Evolutionary conservation across 2,329 filamentous ascomycete genomes (phyloP).

Genomic region (Cladophialophora bantiana): DNA sequence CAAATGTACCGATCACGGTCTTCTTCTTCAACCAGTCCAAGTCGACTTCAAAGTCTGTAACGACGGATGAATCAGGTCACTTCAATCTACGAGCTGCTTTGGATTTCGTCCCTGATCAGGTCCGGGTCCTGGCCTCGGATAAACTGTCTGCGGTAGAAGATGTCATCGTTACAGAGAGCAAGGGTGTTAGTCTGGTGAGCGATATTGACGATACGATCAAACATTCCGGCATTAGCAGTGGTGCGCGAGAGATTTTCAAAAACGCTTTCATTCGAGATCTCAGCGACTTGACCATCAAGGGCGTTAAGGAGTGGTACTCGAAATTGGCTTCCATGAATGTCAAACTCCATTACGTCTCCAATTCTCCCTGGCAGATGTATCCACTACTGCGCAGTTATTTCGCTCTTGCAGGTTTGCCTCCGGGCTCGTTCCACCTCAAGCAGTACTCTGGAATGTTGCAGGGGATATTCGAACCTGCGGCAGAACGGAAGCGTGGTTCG

Average conservation of each 20-base stretch:
- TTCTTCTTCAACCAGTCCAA: constrained; percentile 91
- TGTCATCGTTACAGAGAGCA: constrained; percentile 76
- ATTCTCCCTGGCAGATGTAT: constrained; percentile 97
- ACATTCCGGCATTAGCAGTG: constrained; percentile 85
- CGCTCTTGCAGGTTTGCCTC: constrained; percentile 77
- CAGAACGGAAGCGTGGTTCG: constrained; percentile 89
- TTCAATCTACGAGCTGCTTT: constrained; percentile 81
- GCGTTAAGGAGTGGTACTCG: constrained; percentile 89
- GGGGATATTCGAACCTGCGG: constrained; percentile 96
- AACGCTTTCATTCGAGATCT: constrained; percentile 94
- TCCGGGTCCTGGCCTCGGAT: constrained; percentile 86
- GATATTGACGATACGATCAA: constrained; percentile 99
- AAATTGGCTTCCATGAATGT: constrained; percentile 80
- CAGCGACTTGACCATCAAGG: constrained; percentile 79
- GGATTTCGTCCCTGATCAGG: constrained; percentile 88
- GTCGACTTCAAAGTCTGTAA: constrained; percentile 83
- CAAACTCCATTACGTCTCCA: constrained; percentile 96
- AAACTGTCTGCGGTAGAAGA: constrained; percentile 80
- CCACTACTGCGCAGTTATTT: constrained; percentile 89
- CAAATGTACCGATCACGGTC: constrained; percentile 79
- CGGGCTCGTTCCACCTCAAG: constrained; percentile 92
- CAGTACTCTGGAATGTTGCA: constrained; percentile 97
- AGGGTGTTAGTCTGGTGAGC: constrained; percentile 89
- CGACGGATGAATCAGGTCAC: constrained; percentile 88
- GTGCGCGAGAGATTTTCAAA: constrained; percentile 91